Evolutionary conservation across 768 basidiomycete species (phyloP), one percentile per base, ranked within the genome.

Genomic region (Cyclocybe cylindracea): DNA sequence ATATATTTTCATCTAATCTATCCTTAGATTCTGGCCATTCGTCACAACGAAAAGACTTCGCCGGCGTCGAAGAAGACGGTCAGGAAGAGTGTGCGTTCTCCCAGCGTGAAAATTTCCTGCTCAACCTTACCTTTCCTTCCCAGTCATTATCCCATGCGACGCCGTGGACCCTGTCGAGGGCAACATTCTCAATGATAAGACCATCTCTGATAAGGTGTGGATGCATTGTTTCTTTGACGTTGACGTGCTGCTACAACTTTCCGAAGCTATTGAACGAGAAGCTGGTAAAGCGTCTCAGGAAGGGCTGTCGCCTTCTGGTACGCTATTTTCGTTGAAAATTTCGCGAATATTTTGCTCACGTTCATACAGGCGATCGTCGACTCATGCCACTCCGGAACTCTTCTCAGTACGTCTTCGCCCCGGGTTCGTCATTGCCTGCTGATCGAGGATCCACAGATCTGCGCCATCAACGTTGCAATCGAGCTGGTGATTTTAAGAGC

Each of bases 11-110:
- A 10, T 14, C 10, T 33, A 10, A 40, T 4, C 29, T 6, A 36
- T 18, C 16, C 31, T 9, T 33, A 60, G 59, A 55, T 32, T 50
- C 56, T 9, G 56, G 59, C 2, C 59, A 60, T 41, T 57, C 56
- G 1, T 36, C 3, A 8, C 59, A 57, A 31, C 13, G 48, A 10
- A 29, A 38, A 5, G 48, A 50, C n/a, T 2, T 6, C 1, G 38
- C 36, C 7, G 42, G 38, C 2, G 46, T 45, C 1, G 59, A 60
- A 35, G 40, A 50, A 32, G 59, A 57, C 36, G 48, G 51, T n/a
- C n/a, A 51, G 39, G 54, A 55, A 19, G 54, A 57, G 42, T 57
- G 59, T 60, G 42, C 5, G 54, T 43, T 7, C 19, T 46, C 31
- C 5, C 14, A 10, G 3, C 31, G 14, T 1, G 6, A 5, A 10